Base-by-base conservation (phyloP, 768 basidiomycete genomes). In the Lentinula aciculospora region DNA sequence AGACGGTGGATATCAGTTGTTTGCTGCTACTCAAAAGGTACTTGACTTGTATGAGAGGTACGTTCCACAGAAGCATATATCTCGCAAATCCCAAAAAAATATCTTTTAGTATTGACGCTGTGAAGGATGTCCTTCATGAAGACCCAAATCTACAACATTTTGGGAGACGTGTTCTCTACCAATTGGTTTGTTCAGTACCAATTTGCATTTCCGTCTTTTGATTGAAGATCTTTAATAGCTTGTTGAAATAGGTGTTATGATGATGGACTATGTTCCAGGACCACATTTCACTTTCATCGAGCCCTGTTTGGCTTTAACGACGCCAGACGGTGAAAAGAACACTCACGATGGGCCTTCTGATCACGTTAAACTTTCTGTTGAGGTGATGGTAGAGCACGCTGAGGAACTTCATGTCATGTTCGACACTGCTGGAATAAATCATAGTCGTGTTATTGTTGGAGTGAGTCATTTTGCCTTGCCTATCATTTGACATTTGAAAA, bases 231-330 rank as follows among this genome's bases (percentile, higher is more conserved):
- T n/a, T n/a, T n/a, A n/a, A n/a, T n/a, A 56, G 54, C 27, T 56
- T 27, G 54, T 45, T 13, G 54, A 56, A 28, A 7, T 56, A 32
- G 54, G 54, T 28, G 19, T 31, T 28, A 23, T 3, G 8, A 21
- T 45, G 29, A 44, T 56, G 54, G 54, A 56, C 8, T 1, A 9
- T 7, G 17, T 45, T 23, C 9, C 36, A 3, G 54, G 28, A 19
- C 44, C 29, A 15, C 54, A 56, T 31, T 56, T 56, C 40, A 56
- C 54, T 32, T 44, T 44, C 28, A 45, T 46, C 7, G 54, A 56
- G 21, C 54, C 54, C 13, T 25, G 13, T 3, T 21, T 13, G 15
- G 36, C 36, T 5, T 37, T 40, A 21, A 3, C 17, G 21, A 17
- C 9, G 27, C 23, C 12, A 21, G 13, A 21, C 13, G 15, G n/a